Base-by-base conservation (phyloP, 305 asterid species). In the Withania somnifera region DNA sequence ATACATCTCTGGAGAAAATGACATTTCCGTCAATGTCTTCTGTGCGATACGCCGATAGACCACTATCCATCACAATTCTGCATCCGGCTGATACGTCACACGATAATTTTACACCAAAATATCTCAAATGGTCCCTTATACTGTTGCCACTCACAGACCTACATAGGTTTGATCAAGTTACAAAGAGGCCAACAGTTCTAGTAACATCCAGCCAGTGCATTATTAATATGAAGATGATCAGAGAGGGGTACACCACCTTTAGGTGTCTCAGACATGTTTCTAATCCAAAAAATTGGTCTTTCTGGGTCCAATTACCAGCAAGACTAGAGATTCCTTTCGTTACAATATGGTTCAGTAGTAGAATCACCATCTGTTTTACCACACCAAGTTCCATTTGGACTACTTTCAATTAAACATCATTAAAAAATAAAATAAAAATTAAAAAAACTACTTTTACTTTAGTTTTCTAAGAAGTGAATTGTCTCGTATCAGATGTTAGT, bases 111-210 rank as follows among this genome's bases (percentile, higher is more conserved):
- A 96, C 89, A 14, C 93, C 97, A 28, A 73, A 96, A 83, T 96
- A 96, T 14, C 79, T 17, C 88, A 96, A 82, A 88, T 96, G 99
- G 83, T 96, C 99, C 4, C 84, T 71, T 54, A 96, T 92, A 80
- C 99, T 96, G 90, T 90, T 91, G 81, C 99, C 99, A 19, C 87
- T 68, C 73, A 96, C 99, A 0, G 98, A 94, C 89, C 99, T 96
- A 93, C 84, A 84, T 79, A 82, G 40, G 47, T 51, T 53, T 50
- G 32, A 75, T 50, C 28, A 28, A 51, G 80, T 75, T 15, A 79
- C 20, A 32, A 54, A 78, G 52, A 56, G 24, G 34, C 42, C 75
- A 14, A 24, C 26, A 58, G 61, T 26, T 40, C 82, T 79, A 24
- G 60, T 19, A 45, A 60, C 3, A 79, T 67, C 30, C 50, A 38